Evolutionary conservation across 352 stramenopile species (phyloP).

Genomic region (Pythium myriotylum): DNA sequence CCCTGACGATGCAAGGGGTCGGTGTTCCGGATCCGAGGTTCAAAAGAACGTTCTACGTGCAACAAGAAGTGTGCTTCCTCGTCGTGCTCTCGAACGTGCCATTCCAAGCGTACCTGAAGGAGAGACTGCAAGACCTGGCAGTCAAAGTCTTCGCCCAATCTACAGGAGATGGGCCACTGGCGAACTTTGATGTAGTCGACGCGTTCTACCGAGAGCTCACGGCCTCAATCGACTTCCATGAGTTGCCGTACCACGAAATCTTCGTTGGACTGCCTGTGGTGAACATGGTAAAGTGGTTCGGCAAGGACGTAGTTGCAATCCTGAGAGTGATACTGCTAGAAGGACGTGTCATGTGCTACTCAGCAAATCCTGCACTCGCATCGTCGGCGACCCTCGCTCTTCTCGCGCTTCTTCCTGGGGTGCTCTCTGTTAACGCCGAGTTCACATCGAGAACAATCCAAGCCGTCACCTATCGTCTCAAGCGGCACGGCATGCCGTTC

Average conservation of each 20-base stretch:
- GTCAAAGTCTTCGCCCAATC: conserved; percentile 36
- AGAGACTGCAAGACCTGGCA: conserved; percentile 37
- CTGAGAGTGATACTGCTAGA: conserved; percentile 74
- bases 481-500: conserved; percentile 50
- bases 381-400: conserved; percentile 55
- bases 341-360: conserved; percentile 80
- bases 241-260: conserved; percentile 47
- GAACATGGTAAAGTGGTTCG: conserved; percentile 47
- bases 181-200: conserved; percentile 31
- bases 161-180: conserved; percentile 18
- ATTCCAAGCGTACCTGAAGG: conserved; percentile 46
- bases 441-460: conserved; percentile 46
- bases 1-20: conserved; percentile 42
- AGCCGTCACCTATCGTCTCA: conserved; percentile 43
- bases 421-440: conserved; percentile 37
- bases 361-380: conserved; percentile 49
- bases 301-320: conserved; percentile 64
- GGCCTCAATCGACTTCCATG: conserved; percentile 25
- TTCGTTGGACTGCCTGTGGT: conserved; percentile 50
- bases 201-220: conserved; percentile 35
- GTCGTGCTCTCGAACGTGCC: conserved; percentile 50
- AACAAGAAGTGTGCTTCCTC: conserved; percentile 53
- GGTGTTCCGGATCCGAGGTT: conserved; percentile 45
- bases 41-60: conserved; percentile 39
- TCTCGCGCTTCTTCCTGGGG: conserved; percentile 52